Conservation (phyloP, 257 asterid species). For the Solanum ossicruentum region DNA sequence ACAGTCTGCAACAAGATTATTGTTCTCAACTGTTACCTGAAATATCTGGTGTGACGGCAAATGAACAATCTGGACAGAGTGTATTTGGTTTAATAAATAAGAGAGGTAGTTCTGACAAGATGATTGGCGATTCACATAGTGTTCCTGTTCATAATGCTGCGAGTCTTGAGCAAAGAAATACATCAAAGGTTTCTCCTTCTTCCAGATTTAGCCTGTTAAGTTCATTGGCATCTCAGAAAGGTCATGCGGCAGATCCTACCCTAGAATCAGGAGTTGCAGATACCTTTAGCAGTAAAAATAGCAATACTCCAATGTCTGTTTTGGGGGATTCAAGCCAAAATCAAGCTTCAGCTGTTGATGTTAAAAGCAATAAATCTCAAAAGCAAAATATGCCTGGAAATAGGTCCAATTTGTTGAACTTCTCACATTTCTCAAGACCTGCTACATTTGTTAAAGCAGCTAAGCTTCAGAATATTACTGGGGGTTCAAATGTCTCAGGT, state of each 20-base stretch:
- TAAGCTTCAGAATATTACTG: conserved; percentile 21
- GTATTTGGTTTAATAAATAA: conserved; percentile 27
- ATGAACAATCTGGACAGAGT: conserved; percentile 27
- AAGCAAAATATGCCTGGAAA: conserved; percentile 16
- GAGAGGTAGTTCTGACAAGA: conserved; percentile 19
- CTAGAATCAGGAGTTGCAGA: conserved; percentile 41
- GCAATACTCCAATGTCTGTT: conserved; percentile 9
- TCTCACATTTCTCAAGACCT: conserved; percentile 66
- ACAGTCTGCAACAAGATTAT: conserved; percentile 34
- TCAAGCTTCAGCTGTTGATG: conserved; percentile 21
- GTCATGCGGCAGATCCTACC: conserved; percentile 25
- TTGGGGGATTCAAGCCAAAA: conserved; percentile 22
- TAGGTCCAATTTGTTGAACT: conserved; percentile 40
- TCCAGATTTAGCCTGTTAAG: conserved; percentile 22
- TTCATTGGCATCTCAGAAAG: conserved; percentile 34
- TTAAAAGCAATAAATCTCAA: conserved; percentile 9
- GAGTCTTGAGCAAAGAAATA: conserved; percentile 9
- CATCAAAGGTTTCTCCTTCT: conserved; percentile 19
- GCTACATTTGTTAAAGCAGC: conserved; percentile 28
- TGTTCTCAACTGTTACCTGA: conserved; percentile 50
- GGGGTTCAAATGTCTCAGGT: conserved; percentile 20
- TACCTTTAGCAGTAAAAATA: conserved; percentile 14
- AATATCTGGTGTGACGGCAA: conserved; percentile 46
- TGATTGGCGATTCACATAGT: conserved; percentile 14
- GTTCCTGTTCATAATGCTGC: conserved; percentile 7